Evolutionary conservation across 1,284 basidiomycete species (phyloP), one percentile per base, ranked within the genome.

Genomic region (Ustilago crameri): DNA sequence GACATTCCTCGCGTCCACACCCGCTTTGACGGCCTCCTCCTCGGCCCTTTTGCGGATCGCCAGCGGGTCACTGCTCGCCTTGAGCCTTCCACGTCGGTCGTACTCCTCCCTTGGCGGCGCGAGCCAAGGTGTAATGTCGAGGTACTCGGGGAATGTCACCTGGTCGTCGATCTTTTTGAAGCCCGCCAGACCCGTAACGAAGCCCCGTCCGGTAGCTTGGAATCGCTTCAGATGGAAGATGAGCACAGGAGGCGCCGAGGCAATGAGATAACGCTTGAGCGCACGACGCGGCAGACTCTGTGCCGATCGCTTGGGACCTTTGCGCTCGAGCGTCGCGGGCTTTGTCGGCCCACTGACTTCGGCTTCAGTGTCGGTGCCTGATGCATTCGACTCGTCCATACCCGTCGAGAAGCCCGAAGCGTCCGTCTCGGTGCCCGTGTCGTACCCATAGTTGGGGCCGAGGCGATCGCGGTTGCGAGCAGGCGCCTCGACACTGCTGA

Each of bases 191-290:
- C 66, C 70, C 7, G 66, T 59, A n/a, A 63, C 67, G 20, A 69
- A 69, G 1, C 74, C 74, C 26, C 71, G 59, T 18, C 85, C 65
- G 74, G 85, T 80, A 82, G 67, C 63, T 83, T 95, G 92, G 85
- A 97, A 97, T 32, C 94, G 88, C 85, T 96, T 97, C 50, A 96
- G 87, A 76, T 97, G 94, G 64, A 97, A 88, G 52, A 95, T 91
- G 59, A 97, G 88, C 27, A 96, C 88, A 0, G 93, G 92, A 0
- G 94, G 94, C 0, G 92, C 90, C 0, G 87, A 88, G 5, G 91
- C 88, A 77, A 97, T 92, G 62, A 97, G 89, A 84, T 95, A 97
- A 9, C 94, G 90, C 84, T 97, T 97, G 85, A 92, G 93, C 15
- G 93, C 93, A 8, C 91, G 87, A 2, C 92, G 89, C 81, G 91